These are phyloP conservation scores for Ophiocordyceps camponoti-saundersi DNA, from an alignment of 2,329 filamentous ascomycete species.

Conservation along the genomic window DNA sequence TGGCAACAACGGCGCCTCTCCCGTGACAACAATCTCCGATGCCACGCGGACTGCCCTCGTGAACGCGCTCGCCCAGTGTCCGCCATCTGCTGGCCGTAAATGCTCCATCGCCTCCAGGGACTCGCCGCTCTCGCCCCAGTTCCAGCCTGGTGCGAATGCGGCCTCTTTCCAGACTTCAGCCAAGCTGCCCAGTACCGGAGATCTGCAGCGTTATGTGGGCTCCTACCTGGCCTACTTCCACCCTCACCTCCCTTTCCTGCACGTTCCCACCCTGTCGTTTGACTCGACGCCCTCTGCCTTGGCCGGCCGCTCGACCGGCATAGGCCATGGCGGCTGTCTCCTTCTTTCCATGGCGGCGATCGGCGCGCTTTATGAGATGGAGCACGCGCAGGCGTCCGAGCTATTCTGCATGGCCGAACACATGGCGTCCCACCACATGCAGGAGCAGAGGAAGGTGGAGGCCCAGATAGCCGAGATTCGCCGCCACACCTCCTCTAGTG, in stretches of 20 bases:
- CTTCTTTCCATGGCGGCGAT: slow-evolving; percentile 68
- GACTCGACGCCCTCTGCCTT: slow-evolving; percentile 58
- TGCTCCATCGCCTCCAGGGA: slow-evolving; percentile 42
- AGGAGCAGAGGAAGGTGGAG: slow-evolving; percentile 76
- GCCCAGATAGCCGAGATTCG: slow-evolving; percentile 47
- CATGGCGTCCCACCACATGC: slow-evolving; percentile 84
- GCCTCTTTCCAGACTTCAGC: slow-evolving; percentile 32
- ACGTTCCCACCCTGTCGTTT: slow-evolving; percentile 82
- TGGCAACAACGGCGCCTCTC: slow-evolving; percentile 39
- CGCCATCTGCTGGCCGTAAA: slow-evolving; percentile 41
- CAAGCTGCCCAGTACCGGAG: slow-evolving; percentile 60
- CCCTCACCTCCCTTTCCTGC: slow-evolving; percentile 86
- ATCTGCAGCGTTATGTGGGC: slow-evolving; percentile 78
- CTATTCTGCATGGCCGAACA: slow-evolving; percentile 89
- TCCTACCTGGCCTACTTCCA: slow-evolving; percentile 88
- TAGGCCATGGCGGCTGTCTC: slow-evolving; percentile 71
- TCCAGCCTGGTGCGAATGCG: slow-evolving; percentile 30
- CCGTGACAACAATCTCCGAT: slow-evolving; percentile 48
- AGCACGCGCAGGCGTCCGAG: slow-evolving; percentile 62
- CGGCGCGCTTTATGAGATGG: slow-evolving; percentile 74
- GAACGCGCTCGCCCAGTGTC: slow-evolving; percentile 39
- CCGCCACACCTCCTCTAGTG: slow-evolving; percentile 29
- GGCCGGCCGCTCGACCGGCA: slow-evolving; percentile 39
- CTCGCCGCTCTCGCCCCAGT: slow-evolving; percentile 36
- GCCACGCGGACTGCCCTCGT: slow-evolving; percentile 44